Base-by-base conservation (phyloP, 805 yeast species). In the Phaffomyces opuntiae region DNA sequence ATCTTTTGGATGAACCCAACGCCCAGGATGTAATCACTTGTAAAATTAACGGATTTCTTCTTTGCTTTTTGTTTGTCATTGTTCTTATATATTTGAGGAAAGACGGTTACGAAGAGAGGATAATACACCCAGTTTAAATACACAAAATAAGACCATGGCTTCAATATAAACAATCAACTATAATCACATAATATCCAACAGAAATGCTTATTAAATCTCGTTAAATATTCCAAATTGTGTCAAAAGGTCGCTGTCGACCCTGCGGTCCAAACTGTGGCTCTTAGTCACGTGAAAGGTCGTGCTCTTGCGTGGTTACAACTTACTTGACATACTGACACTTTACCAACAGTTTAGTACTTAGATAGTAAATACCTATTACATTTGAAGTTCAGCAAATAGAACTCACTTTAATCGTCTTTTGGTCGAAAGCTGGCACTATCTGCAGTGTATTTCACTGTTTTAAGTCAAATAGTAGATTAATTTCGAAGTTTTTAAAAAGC, bases 1-100 rank as follows among this genome's bases (percentile, higher is more conserved):
- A 49, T 68, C 72, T 7, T 58, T 55, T 1, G 73, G 73, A 41
- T 66, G 65, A 16, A 62, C 59, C 74, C 73, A 70, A 8, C 58
- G 46, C 2, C 61, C 63, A 24, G 62, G 39, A 25, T 39, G 63
- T 66, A 62, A 65, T 41, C 54, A 62, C 46, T 64, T 67, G 53
- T 6, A 68, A 41, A 36, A 67, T 61, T 37, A 65, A 41, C 7
- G 61, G 62, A 7, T n/a, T 12, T 31, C 42, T 39, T 31, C 21
- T 39, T 3, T 7, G 5, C 19, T 31, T 42, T 54, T 60, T 34
- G 9, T 19, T 29, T 1, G 40, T 21, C 24, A 21, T 21, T 21
- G 24, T 21, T 5, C 5, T 21, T 5, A 21, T 21, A 21, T 21
- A 21, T 6, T 21, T 3, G 24, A 21, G 1, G 2, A 6, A 21